Evolutionary conservation across 768 basidiomycete genomes (phyloP).

Genomic region (Tulasnella sp.): DNA sequence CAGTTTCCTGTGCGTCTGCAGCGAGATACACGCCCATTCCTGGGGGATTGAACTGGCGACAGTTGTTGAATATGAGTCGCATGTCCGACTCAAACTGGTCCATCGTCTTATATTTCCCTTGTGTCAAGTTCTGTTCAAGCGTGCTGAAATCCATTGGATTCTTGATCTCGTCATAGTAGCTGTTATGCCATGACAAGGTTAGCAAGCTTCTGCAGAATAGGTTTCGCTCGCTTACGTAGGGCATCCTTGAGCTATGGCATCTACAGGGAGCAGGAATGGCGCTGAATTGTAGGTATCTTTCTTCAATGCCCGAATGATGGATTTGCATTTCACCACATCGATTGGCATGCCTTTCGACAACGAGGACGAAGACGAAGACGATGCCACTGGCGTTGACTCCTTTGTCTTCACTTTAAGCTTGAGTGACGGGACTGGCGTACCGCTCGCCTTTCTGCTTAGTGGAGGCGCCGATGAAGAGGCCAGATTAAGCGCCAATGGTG

Average conservation of each 20-base stretch:
- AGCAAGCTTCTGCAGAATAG: background rate
- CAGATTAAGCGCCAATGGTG: background rate
- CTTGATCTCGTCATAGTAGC: constrained; percentile 85
- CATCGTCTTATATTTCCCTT: constrained; percentile 64
- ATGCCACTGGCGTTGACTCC: constrained; percentile 9
- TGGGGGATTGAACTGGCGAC: constrained; percentile 84
- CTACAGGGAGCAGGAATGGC: constrained; percentile 78
- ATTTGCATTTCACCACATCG: constrained; percentile 76
- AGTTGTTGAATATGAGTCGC: constrained; percentile 78
- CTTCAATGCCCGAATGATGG: constrained; percentile 48
- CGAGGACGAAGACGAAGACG: constrained; percentile 7
- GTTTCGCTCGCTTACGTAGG: constrained; percentile 63
- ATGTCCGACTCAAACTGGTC: constrained; percentile 72
- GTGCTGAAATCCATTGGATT: constrained; percentile 93
- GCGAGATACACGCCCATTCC: constrained; percentile 62
- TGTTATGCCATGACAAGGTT: constrained; percentile 25
- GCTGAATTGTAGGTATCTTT: constrained; percentile 47
- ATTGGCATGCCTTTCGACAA: constrained; percentile 37
- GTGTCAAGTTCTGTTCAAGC: constrained; percentile 54
- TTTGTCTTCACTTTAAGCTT: constrained; percentile 15
- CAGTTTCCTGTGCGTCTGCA: constrained; percentile 62
- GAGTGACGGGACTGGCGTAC: background rate
- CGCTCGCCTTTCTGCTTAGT: background rate
- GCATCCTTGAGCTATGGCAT: constrained; percentile 72
- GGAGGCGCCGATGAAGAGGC: background rate